Evolutionary conservation across 345 rosid species (phyloP), one percentile per base, ranked within the genome.

Genomic region (Lepidium aucheri): DNA sequence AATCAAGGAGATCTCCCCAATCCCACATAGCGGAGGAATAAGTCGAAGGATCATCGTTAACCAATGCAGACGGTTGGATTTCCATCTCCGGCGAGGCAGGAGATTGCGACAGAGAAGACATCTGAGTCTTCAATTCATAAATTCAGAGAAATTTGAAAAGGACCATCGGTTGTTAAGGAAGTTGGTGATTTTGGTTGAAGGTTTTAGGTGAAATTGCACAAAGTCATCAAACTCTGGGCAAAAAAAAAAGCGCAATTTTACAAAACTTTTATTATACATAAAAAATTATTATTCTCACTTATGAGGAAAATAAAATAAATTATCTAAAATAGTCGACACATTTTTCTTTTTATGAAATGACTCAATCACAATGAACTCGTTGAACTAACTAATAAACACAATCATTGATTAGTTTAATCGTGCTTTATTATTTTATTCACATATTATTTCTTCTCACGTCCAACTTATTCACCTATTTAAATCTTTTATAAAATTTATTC

Each of bases 1-100:
- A 86, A 79, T 86, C 89, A 10, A 94, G 85, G 63, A 90, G 84
- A 74, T 94, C 90, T 51, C 76, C 82, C 90, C 90, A 88, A 78
- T 90, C 96, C 95, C 95, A 90, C 26, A 79, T 65, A 40, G 89
- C 53, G 47, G 90, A 72, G 14, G 85, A 66, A 42, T 28, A 62
- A 8, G 60, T 24, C 6, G 76, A 42, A 22, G 79, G 84, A 17
- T 74, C 88, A 34, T 70, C 89, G 56, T 41, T 57, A 30, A 58
- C n/a, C 56, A 61, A 17, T 30, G 80, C 67, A 5, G 78, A 66
- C 7, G 77, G 70, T 36, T 84, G 82, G 8, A 52, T 32, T 15
- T 84, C 86, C 85, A 78, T 78, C 56, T 75, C 72, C 54, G 74
- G 34, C 6, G 74, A 13, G 1, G 69, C 3, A 6, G 53, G 73